Base-by-base conservation (phyloP, 2,329 filamentous ascomycete genomes). In the Zymoseptoria brevis region DNA sequence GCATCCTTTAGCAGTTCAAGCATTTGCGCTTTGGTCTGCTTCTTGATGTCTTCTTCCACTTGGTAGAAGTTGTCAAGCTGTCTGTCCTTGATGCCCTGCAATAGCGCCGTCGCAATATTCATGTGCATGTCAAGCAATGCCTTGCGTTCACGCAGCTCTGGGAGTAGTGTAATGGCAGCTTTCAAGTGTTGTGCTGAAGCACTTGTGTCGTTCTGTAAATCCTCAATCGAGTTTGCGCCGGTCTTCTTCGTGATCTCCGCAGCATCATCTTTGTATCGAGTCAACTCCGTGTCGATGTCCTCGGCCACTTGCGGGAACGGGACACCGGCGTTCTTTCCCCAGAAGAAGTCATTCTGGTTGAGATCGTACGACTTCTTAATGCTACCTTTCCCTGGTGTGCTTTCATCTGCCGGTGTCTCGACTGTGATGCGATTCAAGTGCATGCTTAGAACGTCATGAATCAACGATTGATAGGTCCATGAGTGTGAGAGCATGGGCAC, bases 401-500 rank as follows among this genome's bases (percentile, higher is more conserved):
- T 80, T 64, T 95, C 89, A 63, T 97, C 92, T 8, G 86, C 79
- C 4, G 89, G 87, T 0, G 87, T 86, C 71, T 96, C 90, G 51
- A 99, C 88, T 0, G 90, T 96, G 66, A 99, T 97, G 41, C 93
- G 87, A 73, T 97, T 99, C 48, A 96, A 82, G 70, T 88, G 85
- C 85, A 90, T 89, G 55, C 86, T 83, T 50, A 90, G 79, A 4
- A 90, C 87, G 73, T 90, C 85, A 64, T 87, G 88, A 16, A 96
- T 89, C 9, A 96, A 79, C 7, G 89, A 94, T 73, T 96, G 91
- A 68, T 96, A 88, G 3, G 85, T 91, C 88, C 88, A 92, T 1
- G 92, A 96, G 75, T 99, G 94, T 13, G 93, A 96, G n/a, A 99
- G 82, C 94, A 99, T 97, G 2, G 94, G 92, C 64, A 96, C 90